Conservation (phyloP, 2,329 filamentous ascomycete genomes). For the Aspergillus terreus region DNA sequence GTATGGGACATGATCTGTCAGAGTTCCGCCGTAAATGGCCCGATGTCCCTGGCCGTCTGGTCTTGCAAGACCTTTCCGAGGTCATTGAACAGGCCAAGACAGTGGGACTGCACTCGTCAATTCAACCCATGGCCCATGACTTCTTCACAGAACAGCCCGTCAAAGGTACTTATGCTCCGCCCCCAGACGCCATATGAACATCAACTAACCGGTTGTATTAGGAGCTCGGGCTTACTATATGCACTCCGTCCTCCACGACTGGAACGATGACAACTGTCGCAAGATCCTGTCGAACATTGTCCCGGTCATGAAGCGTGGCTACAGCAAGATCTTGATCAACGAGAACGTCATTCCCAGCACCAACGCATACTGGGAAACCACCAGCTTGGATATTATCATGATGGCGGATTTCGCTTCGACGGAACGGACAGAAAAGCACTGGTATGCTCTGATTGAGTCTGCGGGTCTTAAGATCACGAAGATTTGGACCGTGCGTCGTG, state of each 20-base stretch:
- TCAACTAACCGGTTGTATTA: not conserved
- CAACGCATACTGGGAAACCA: constrained; percentile 14
- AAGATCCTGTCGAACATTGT: constrained; percentile 27
- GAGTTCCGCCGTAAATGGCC: constrained; percentile 37
- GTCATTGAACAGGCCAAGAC: constrained; percentile 27
- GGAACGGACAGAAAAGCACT: constrained; percentile 17
- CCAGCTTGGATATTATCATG: constrained; percentile 24
- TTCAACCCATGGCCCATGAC: constrained; percentile 39
- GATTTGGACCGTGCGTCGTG: not conserved
- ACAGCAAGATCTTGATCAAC: constrained; percentile 19
- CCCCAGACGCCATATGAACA: not conserved
- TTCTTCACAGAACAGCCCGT: constrained; percentile 47
- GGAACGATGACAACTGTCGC: constrained; percentile 24
- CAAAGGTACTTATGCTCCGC: constrained; percentile 26
- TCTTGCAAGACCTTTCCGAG: constrained; percentile 47
- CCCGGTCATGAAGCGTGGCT: constrained; percentile 15
- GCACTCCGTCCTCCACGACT: constrained; percentile 36
- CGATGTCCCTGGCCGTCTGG: constrained; percentile 36
- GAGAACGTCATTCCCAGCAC: constrained; percentile 19
- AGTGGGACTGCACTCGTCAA: constrained; percentile 10
- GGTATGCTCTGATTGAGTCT: constrained; percentile 5
- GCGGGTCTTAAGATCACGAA: not conserved
- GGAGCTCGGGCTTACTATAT: constrained; percentile 27
- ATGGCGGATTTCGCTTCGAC: constrained; percentile 18
- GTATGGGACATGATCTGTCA: constrained; percentile 38